Evolutionary conservation across 2,329 filamentous ascomycete species (phyloP), one percentile per base, ranked within the genome.

Genomic region (Sclerotinia glacialis): DNA sequence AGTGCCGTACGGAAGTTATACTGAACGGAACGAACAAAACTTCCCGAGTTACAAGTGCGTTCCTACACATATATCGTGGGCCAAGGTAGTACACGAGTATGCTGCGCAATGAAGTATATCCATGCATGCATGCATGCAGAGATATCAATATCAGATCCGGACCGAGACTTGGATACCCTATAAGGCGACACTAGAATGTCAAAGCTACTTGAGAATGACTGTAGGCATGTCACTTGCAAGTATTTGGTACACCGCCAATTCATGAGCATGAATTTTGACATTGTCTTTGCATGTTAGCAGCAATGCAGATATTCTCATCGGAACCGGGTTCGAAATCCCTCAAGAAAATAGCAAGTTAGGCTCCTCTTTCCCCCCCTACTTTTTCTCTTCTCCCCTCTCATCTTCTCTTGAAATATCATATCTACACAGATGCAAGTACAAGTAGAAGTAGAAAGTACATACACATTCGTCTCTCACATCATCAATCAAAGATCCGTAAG

Each of bases 131-230:
- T 63, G 60, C 3, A 59, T 65, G 28, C n/a, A 59, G 31, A 28
- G 31, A 49, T 50, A 59, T 59, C 28, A 65, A 59, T 58, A 65
- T 65, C 63, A 65, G 63, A 65, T 65, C 44, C 37, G 42, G 40
- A 59, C 54, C 31, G 62, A 65, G 53, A 65, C 44, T 47, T 49
- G 34, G 31, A 49, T 9, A 61, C 31, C 31, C 58, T 61, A 49
- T 46, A 50, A 49, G 58, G 58, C 58, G 16, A 61, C 58, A 61
- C 44, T 61, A 61, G 58, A 26, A 49, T 50, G 12, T 21, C 44
- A 37, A 40, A 61, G 8, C 28, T 37, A 50, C 55, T 46, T 28
- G 47, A n/a, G 58, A 49, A 40, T 37, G 31, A 37, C 31, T 26
- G 26, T 49, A 31, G 44, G n/a, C 18, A 61, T 61, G 58, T 61